Evolutionary conservation across 306 rosid species (phyloP).

Genomic region (Lagenaria siceraria): DNA sequence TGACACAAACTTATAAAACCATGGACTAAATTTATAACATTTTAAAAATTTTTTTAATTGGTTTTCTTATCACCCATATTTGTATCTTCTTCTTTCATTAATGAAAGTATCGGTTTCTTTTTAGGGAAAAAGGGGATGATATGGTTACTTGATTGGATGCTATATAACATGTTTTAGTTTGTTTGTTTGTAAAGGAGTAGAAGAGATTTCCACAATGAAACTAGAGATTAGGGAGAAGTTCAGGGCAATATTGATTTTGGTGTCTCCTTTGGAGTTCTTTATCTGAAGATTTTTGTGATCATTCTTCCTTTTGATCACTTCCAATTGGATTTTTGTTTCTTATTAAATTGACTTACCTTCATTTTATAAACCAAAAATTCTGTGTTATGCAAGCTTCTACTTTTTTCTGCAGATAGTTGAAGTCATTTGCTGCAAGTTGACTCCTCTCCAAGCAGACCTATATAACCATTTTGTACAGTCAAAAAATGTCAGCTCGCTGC

Average conservation of each 20-base stretch:
- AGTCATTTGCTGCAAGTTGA: slow-evolving; percentile 97
- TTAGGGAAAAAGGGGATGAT: not conserved
- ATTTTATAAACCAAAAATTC: not conserved
- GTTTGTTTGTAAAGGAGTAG: not conserved
- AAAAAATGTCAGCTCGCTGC: slow-evolving; percentile 53
- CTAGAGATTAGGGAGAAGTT: not conserved
- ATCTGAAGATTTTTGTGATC: not conserved
- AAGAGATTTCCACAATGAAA: not conserved
- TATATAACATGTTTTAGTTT: not conserved
- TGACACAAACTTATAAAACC: not conserved
- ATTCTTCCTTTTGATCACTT: not conserved
- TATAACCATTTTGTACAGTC: slow-evolving; percentile 86
- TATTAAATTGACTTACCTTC: not conserved
- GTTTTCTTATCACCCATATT: not conserved
- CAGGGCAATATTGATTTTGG: not conserved
- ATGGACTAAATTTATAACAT: too few species aligned
- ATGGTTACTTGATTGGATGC: not conserved
- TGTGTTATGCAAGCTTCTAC: not conserved
- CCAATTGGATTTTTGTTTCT: not conserved
- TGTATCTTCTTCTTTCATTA: not conserved
- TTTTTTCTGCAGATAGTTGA: slow-evolving; percentile 57
- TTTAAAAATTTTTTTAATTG: not conserved
- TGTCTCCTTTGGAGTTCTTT: not conserved
- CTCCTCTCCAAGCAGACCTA: slow-evolving; percentile 76
- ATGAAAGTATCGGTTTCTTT: not conserved